phyloP scores from a whole-genome alignment of 2,329 filamentous ascomycete genomes.

The Epicoccum sorghinum region DNA sequence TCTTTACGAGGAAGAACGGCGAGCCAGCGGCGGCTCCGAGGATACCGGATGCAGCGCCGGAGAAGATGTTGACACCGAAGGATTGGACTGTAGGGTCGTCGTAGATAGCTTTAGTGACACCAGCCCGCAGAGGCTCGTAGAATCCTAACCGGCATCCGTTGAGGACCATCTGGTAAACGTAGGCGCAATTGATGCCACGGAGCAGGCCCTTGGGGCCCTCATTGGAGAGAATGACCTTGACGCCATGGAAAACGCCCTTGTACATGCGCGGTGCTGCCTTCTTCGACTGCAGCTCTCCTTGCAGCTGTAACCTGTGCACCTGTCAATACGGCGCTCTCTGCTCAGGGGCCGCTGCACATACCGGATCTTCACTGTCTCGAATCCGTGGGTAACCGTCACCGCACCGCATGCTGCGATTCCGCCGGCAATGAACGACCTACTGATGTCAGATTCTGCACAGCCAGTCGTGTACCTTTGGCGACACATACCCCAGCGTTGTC shows the following conservation, averaged over 20 bases:
- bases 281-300: constrained; percentile 91
- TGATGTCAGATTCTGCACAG: constrained; percentile 1
- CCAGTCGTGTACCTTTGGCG: not conserved
- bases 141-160: constrained; percentile 97
- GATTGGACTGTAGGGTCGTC: constrained; percentile 77
- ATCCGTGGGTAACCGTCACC: constrained; percentile 95
- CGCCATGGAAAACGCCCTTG: constrained; percentile 87
- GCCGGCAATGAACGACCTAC: constrained; percentile 87
- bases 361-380: constrained; percentile 99
- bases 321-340: constrained; percentile 23
- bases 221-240: constrained; percentile 86
- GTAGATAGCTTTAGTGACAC: constrained; percentile 72
- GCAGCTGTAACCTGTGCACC: constrained; percentile 78
- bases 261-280: constrained; percentile 86
- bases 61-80: constrained; percentile 90
- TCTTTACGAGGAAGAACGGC: constrained; percentile 98
- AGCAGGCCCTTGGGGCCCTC: constrained; percentile 87
- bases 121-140: constrained; percentile 89
- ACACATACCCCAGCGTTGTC: constrained; percentile 54
- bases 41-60: constrained; percentile 86
- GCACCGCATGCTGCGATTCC: constrained; percentile 97
- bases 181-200: constrained; percentile 89
- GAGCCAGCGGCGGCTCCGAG: constrained; percentile 91
- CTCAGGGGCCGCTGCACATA: constrained; percentile 51
- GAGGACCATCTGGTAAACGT: constrained; percentile 93